A percentile compares a stretch with the other conserved stretches of the same genome.
Evolutionary conservation across 2,329 filamentous ascomycete species (phyloP).

Genomic region (Penicillium sclerotigenum): DNA sequence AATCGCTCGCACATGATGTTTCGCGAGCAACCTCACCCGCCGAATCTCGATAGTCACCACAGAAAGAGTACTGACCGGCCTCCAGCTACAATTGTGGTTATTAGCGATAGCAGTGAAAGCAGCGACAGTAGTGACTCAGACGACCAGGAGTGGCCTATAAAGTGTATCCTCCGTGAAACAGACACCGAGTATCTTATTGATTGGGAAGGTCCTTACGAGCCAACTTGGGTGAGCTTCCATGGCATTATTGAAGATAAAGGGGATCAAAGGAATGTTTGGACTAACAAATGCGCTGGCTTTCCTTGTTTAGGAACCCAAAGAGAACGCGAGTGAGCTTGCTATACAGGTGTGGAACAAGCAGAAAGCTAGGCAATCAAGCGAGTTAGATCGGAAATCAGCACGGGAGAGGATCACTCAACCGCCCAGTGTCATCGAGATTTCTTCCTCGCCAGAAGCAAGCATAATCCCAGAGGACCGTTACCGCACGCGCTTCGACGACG

Average conservation of each 20-base stretch:
- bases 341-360: slow-evolving; percentile 30
- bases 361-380: slow-evolving; percentile 12
- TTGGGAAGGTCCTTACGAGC: slow-evolving; percentile 37
- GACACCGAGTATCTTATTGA: slow-evolving; percentile 38
- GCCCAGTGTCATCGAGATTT: not conserved
- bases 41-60: slow-evolving; percentile 12
- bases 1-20: slow-evolving; percentile 6
- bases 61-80: slow-evolving; percentile 13
- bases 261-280: not conserved
- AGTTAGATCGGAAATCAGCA: not conserved
- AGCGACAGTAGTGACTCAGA: slow-evolving; percentile 9
- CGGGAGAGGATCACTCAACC: not conserved
- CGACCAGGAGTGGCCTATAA: slow-evolving; percentile 37
- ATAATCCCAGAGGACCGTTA: not conserved
- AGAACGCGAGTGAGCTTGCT: slow-evolving; percentile 33
- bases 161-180: slow-evolving; percentile 37
- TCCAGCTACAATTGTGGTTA: slow-evolving; percentile 9
- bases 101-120: slow-evolving; percentile 9
- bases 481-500: not conserved
- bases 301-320: slow-evolving; percentile 34
- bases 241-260: not conserved
- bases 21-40: not conserved
- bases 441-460: not conserved
- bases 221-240: slow-evolving; percentile 37
- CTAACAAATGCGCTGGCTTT: not conserved